phyloP scores from a whole-genome alignment of 306 rosid species.

The Trifolium pratense region DNA sequence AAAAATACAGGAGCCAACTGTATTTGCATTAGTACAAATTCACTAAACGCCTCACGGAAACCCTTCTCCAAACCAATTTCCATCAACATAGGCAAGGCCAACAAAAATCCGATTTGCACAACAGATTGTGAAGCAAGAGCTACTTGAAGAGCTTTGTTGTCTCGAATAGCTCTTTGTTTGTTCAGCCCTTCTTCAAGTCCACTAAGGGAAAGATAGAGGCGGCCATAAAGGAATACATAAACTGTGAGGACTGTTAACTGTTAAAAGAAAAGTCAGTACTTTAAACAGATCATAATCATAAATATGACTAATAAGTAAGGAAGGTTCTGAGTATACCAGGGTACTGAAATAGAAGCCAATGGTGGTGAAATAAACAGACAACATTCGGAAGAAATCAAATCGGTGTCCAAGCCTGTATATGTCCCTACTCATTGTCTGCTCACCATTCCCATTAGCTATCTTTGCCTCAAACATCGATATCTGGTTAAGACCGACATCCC shows the following conservation, averaged over 20 bases:
- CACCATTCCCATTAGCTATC: constrained; percentile 93
- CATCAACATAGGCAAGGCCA: constrained; percentile 97
- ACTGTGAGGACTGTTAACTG: constrained; percentile 92
- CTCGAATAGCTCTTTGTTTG: constrained; percentile 56
- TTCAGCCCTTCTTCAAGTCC: constrained; percentile 79
- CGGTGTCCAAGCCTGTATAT: constrained; percentile 94
- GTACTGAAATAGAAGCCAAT: constrained; percentile 95
- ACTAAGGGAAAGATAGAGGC: constrained; percentile 90
- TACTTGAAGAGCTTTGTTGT: constrained; percentile 86
- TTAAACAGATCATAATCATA: constrained; percentile 33
- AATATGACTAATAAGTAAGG: constrained; percentile 10
- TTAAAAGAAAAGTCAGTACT: constrained; percentile 46
- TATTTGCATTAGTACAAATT: constrained; percentile 87
- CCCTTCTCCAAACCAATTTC: constrained; percentile 97
- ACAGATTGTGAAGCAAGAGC: constrained; percentile 96
- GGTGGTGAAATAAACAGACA: constrained; percentile 86
- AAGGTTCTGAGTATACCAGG: constrained; percentile 62
- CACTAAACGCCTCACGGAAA: constrained; percentile 81
- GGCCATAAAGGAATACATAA: constrained; percentile 88
- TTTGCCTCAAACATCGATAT: constrained; percentile 98
- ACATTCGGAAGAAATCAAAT: constrained; percentile 93
- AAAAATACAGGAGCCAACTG: constrained; percentile 93
- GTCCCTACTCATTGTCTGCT: constrained; percentile 96
- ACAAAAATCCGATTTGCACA: constrained; percentile 89
- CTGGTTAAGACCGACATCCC: constrained; percentile 97